Base-by-base conservation (phyloP, 257 asterid genomes). In the Mitragyna speciosa region DNA sequence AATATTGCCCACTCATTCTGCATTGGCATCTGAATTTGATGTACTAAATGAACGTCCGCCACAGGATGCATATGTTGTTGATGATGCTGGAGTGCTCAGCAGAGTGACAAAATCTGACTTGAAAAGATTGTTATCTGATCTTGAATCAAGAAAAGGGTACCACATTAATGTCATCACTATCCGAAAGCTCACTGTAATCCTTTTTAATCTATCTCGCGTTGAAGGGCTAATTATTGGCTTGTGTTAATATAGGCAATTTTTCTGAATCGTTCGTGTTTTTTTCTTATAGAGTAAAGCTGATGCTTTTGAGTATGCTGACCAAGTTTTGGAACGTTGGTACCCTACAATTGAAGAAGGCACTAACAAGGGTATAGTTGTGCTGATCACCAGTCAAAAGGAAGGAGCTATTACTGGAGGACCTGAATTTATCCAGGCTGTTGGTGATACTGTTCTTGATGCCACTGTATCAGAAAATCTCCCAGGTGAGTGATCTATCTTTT, bases 341-440 rank as follows among this genome's bases (percentile, higher is more conserved):
- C 99, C 99, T 2, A 88, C 95, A 1, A 20, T 96, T 68, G 98
- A 94, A 86, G 89, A 91, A 78, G 97, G 99, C 75, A 87, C 80
- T 87, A 93, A 89, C 54, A 94, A 92, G 85, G 99, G 99, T 66
- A 90, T 94, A 86, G 91, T 94, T n/a, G 97, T 96, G 84, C 98
- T 96, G 24, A 87, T 96, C 61, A 96, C 99, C 82, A 94, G 97
- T 80, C 99, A 96, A 86, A 96, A 96, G 77, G 99, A 96, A 90
- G 99, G 98, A 5, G 99, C 99, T 24, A 86, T 96, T 77, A 96
- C 97, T 0, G 99, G 99, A 69, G 99, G 99, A 30, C 99, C 99
- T 76, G 95, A 89, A 15, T 96, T 96, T 82, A 79, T 92, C 78
- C 74, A 91, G 82, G 97, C 99, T 76, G 97, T 94, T 74, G 98